These are phyloP conservation scores for Apiotrichum gamsii DNA, from an alignment of 1,284 basidiomycete genomes.

Conservation along the genomic window DNA sequence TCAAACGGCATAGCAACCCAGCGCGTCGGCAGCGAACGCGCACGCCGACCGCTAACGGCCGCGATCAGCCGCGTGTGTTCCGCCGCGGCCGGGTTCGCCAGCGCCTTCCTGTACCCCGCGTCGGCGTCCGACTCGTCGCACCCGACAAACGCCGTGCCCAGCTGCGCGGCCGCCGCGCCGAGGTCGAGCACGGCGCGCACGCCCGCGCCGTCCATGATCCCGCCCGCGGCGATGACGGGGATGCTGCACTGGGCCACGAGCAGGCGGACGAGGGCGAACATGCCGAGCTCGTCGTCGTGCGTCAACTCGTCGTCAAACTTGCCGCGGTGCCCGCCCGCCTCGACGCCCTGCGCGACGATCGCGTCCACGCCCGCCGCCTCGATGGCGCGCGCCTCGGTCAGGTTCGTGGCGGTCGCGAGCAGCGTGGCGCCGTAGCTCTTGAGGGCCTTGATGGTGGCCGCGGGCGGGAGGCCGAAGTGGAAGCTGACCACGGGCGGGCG, in stretches of 20 bases:
- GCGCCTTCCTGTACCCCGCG: conserved; percentile 20
- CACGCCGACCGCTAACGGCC: conserved; percentile 32
- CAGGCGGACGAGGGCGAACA: conserved; percentile 20
- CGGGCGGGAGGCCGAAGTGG: conserved; percentile 37
- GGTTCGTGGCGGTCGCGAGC: conserved; percentile 27
- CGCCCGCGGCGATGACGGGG: conserved; percentile 37
- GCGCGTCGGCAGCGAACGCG: conserved; percentile 23
- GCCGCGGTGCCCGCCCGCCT: conserved; percentile 41
- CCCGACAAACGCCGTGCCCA: conserved; percentile 37
- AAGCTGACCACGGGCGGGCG: conserved; percentile 31
- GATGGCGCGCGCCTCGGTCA: conserved; percentile 24
- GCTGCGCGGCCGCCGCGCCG: conserved; percentile 31
- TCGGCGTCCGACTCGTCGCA: conserved; percentile 31
- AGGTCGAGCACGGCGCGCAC: conserved; percentile 20
- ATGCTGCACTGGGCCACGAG: conserved; percentile 12
- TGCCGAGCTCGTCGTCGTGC: conserved; percentile 27
- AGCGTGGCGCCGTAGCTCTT: conserved; percentile 21
- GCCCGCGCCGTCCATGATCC: conserved; percentile 33
- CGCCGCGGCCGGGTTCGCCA: conserved; percentile 7
- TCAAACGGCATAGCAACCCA: conserved; percentile 21
- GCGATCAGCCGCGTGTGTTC: conserved; percentile 24
- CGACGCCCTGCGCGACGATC: conserved; percentile 36
- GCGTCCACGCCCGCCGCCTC: conserved; percentile 29
- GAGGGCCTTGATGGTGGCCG: conserved; percentile 14
- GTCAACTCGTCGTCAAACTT: conserved; percentile 27